Conservation (phyloP, 169 alveolate species). For the Cryptosporidium sp. region DNA sequence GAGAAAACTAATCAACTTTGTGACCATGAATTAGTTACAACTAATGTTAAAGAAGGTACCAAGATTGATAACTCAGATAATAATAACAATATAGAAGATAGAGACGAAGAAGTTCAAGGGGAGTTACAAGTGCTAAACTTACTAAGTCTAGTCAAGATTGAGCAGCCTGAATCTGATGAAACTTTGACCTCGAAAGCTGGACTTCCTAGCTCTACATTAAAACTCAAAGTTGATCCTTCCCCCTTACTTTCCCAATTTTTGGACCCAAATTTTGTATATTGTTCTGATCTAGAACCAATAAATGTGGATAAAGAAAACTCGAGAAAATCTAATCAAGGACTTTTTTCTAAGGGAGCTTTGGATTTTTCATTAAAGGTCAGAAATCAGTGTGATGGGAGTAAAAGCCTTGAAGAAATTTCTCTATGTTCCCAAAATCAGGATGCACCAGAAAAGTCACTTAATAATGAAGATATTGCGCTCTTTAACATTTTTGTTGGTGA, state of each 20-base stretch:
- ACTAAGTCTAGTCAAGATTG: conserved; percentile 44
- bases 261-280: conserved; percentile 46
- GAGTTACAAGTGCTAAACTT: conserved; percentile 62
- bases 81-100: conserved; percentile 1
- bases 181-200: background rate
- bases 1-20: background rate
- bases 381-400: conserved; percentile 51
- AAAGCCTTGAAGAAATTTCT: conserved; percentile 39
- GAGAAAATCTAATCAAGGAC: background rate
- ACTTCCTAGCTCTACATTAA: background rate
- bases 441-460: conserved; percentile 4
- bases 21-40: background rate
- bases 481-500: conserved; percentile 71
- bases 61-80: background rate
- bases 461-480: conserved; percentile 55
- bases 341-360: conserved; percentile 33
- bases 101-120: conserved; percentile 62
- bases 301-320: background rate
- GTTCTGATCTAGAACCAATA: conserved; percentile 1
- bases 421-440: background rate
- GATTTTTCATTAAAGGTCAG: background rate
- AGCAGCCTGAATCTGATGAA: background rate
- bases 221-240: conserved; percentile 53
- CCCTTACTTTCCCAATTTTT: conserved; percentile 33
- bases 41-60: background rate